phyloP scores from a whole-genome alignment of 2,329 filamentous ascomycete species.

The Pyrenochaeta sp. region DNA sequence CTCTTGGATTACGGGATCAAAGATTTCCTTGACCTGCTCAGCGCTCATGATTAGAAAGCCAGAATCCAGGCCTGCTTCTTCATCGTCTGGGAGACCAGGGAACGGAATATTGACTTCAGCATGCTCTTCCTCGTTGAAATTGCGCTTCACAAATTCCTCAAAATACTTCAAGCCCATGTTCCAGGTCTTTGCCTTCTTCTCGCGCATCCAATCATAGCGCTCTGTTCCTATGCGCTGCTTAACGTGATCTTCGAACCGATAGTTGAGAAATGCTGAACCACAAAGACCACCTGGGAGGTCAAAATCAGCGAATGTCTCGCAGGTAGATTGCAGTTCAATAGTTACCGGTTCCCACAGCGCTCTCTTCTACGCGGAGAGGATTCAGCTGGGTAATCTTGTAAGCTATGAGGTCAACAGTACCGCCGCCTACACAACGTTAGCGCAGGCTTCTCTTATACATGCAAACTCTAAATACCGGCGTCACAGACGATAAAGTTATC shows the following conservation, averaged over 20 bases:
- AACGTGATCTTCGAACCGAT: conserved; percentile 81
- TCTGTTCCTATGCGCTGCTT: conserved; percentile 71
- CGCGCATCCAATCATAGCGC: conserved; percentile 77
- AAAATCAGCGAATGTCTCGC: background rate
- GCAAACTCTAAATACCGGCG: conserved; percentile 47
- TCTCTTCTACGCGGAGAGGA: conserved; percentile 78
- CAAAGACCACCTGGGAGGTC: conserved; percentile 59
- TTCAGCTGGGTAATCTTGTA: conserved; percentile 80
- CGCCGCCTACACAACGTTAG: conserved; percentile 51
- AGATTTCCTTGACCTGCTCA: conserved; percentile 75
- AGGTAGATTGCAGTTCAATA: background rate
- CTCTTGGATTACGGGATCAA: conserved; percentile 75
- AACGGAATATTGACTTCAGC: conserved; percentile 81
- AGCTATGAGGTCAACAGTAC: conserved; percentile 78
- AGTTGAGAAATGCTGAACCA: conserved; percentile 81
- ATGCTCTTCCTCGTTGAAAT: conserved; percentile 81
- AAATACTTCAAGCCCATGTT: conserved; percentile 77
- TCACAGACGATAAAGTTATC: conserved; percentile 68
- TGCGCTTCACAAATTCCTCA: conserved; percentile 85
- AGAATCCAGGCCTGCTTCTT: conserved; percentile 76
- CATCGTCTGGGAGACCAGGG: conserved; percentile 78
- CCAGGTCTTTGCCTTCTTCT: conserved; percentile 81
- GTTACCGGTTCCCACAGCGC: conserved; percentile 75
- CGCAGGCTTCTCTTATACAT: background rate
- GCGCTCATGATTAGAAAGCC: conserved; percentile 79